Evolutionary conservation across 2,329 filamentous ascomycete genomes (phyloP), one percentile per base, ranked within the genome.

Genomic region (Cladobotryum protrusum): DNA sequence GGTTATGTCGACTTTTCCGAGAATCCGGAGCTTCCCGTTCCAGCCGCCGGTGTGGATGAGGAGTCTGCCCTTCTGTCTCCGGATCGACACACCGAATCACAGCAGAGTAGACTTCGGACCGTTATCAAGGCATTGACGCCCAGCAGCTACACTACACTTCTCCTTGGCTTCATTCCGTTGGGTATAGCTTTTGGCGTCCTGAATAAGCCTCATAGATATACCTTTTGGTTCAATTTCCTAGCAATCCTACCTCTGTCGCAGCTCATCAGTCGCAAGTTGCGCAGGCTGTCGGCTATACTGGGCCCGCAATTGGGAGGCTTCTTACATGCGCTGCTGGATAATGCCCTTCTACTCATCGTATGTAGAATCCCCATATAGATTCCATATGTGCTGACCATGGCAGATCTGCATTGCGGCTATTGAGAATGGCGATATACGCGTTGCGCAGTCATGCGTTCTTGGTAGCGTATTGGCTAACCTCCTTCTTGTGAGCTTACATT

Each of bases 181-280:
- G 49, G 49, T 3, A 47, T 50, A 13, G 37, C 18, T 3, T 47
- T 24, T 43, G 49, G 49, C n/a, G 14, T 47, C n/a, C 40, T 43
- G 9, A 43, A 51, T 35, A 32, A 17, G 19, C 4, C 33, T 12
- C 44, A 44, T 14, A 39, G 40, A 7, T 45, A 43, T 20, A 47
- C 47, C 24, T 51, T 51, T 24, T 51, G 44, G 49, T 43, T 51
- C 44, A 51, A 51, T 2, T 43, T 51, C 14, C 14, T 51, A 1
- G 43, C 49, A 12, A 51, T 51, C 13, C 35, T 51, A 11, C 49
- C 44, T 11, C 49, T 51, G n/a, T 51, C 44, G 29, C 41, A 47
- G 20, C 33, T 51, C 13, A 51, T 47, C 35, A 33, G 42, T 47
- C 49, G 49, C 33, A 51, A 51, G 14, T 17, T 47, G 12, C 44